Evolutionary conservation across 768 basidiomycete genomes (phyloP), one percentile per base, ranked within the genome.

Genomic region (Tulasnella sp.): DNA sequence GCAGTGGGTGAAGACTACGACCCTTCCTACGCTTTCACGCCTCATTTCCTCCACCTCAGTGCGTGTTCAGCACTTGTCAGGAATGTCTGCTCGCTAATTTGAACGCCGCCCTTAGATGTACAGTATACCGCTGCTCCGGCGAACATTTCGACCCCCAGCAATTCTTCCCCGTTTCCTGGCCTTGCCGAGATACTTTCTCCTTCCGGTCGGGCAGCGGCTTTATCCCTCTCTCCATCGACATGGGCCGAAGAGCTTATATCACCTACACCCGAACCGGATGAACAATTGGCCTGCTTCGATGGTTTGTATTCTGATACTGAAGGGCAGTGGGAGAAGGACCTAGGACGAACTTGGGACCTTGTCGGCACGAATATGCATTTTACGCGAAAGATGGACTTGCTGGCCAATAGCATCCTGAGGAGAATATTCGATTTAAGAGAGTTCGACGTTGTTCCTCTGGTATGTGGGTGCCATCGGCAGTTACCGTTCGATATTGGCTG

Each of bases 291-390:
- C 57, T 80, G 79, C 70, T 80, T 80, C 51, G 81, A 81, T 48
- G 76, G 73, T 40, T 35, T 81, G 35, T 81, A 81, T 73, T 81
- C 79, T 9, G 44, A 15, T 20, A 0, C 2, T n/a, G 35, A 18
- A 26, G 32, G n/a, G 40, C 79, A 81, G 67, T 80, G 81, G 37
- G 81, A 83, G 77, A 70, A 75, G 79, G 80, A 81, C n/a, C 79
- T 74, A 20, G 73, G 73, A 1, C 80, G 79, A 5, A 76, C 76
- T 20, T 82, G 82, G 82, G 44, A 78, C n/a, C 37, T 74, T 9
- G 73, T 82, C n/a, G 82, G 57, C 29, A 57, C 37, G 10, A 48
- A 75, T 32, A 48, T 75, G 35, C 74, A 18, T 29, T 75, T 75
- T 61, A 51, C 74, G 16, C 13, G 37, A 35, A 7, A 18, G 1